Percentiles rank a stretch among this genome's conserved stretches.
phyloP scores from a whole-genome alignment of 805 yeast species.

The Spathaspora gorwiae region DNA sequence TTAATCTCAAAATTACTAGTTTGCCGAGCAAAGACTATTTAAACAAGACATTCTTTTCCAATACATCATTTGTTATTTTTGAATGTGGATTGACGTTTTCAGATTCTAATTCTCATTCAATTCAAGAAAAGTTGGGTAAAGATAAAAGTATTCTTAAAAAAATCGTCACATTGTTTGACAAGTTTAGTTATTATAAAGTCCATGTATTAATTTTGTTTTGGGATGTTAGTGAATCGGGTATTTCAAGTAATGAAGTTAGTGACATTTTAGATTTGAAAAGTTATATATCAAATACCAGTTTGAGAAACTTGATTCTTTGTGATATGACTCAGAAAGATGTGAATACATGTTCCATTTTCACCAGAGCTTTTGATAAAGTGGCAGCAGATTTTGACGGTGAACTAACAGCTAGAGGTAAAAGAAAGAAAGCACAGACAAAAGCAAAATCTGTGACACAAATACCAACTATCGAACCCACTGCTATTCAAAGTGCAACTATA shows the following conservation, averaged over 20 bases:
- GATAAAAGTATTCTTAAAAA: constrained; percentile 35
- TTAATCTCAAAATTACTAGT: constrained; percentile 35
- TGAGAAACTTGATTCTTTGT: constrained; percentile 23
- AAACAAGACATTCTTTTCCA: constrained; percentile 33
- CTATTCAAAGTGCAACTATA: not conserved
- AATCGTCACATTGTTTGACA: constrained; percentile 28
- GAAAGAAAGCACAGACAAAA: constrained; percentile 9
- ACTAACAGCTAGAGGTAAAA: constrained; percentile 26
- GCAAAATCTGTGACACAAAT: not conserved
- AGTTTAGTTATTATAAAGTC: constrained; percentile 33
- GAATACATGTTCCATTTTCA: constrained; percentile 23
- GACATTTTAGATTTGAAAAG: constrained; percentile 13
- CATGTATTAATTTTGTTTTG: constrained; percentile 41
- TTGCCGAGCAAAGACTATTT: constrained; percentile 36
- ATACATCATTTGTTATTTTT: constrained; percentile 42
- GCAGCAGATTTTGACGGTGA: constrained; percentile 21
- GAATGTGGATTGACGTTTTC: constrained; percentile 44
- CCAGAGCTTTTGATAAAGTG: constrained; percentile 18
- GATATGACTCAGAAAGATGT: constrained; percentile 27
- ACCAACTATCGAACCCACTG: not conserved
- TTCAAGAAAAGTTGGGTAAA: constrained; percentile 29
- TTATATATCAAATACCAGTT: constrained; percentile 7
- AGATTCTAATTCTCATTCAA: not conserved
- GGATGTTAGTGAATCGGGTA: constrained; percentile 25
- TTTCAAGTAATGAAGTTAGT: constrained; percentile 12